Base-by-base conservation (phyloP, 495 filamentous ascomycete species). In the Haplographium delicatum region DNA sequence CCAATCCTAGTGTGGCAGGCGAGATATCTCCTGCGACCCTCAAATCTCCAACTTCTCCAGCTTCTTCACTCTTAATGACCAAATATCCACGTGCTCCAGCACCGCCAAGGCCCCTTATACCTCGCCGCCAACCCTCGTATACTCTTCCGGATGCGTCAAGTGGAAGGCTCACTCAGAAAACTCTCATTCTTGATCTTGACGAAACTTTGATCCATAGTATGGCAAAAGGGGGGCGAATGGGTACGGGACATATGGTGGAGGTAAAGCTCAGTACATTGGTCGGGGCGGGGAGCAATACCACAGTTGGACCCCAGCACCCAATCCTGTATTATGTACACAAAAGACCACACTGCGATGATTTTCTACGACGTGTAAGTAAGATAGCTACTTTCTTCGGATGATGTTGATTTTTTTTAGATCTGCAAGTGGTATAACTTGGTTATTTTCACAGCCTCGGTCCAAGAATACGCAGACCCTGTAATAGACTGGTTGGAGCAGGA, bases 291-390 rank as follows among this genome's bases (percentile, higher is more conserved):
- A 83, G 77, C 31, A 80, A 81, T 46, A 71, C 78, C 20, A 79
- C 78, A 13, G 64, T 89, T 33, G 89, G 86, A 9, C 86, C 87
- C 39, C 91, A 95, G 61, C 90, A 97, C 65, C 93, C 93, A 4
- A 97, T 98, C 61, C 70, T 98, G 51, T 98, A 98, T 70, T 97
- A 96, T 72, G 93, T 98, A 43, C 94, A 97, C 70, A 96, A 97
- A 69, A 81, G 93, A 49, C 93, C 93, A 25, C 81, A 95, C 62
- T 97, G 94, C 68, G 91, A 98, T 66, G 93, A 97, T 51, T 98
- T 98, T 62, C 69, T 98, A 58, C 82, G 90, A 65, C 90, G 94
- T 65, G 82, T 87, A 63, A 72, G 68, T 54, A 44, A n/a, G n/a
- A n/a, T 9, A 35, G 19, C 38, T 46, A 19, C 15, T 44, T 24